Conservation (phyloP, 202 grass and related monocot genomes). For the Elaeis oleifera region DNA sequence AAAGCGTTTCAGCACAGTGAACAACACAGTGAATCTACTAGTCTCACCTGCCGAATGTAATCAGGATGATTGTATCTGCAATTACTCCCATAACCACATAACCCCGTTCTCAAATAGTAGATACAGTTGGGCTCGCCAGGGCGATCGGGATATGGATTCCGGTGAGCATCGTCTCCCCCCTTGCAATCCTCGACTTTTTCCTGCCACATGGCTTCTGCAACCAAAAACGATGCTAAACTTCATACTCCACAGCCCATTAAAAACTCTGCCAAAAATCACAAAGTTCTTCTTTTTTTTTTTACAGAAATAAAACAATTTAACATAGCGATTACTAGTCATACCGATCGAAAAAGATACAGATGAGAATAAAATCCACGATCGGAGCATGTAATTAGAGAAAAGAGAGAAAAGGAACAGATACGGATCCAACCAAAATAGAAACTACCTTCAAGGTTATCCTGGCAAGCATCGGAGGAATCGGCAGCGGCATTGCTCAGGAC, state of each 20-base stretch:
- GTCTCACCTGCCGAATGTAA: too few species aligned
- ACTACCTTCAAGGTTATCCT: conserved; percentile 16
- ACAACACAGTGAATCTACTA: too few species aligned
- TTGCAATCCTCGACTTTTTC: conserved; percentile 3
- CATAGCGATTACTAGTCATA: too few species aligned
- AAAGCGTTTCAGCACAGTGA: too few species aligned
- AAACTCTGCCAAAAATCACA: neutral
- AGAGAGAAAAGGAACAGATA: too few species aligned
- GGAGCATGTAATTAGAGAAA: too few species aligned
- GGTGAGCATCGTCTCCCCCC: neutral
- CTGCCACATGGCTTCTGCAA: conserved; percentile 12
- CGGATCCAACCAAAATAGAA: neutral
- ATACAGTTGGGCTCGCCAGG: conserved; percentile 15
- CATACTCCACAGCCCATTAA: neutral
- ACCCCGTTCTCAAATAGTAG: conserved; percentile 12
- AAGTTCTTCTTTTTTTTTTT: neutral
- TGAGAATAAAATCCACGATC: too few species aligned
- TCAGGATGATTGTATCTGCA: conserved; percentile 23
- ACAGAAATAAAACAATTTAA: too few species aligned
- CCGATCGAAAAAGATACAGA: too few species aligned
- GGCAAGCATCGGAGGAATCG: conserved; percentile 6
- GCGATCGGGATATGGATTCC: conserved; percentile 11
- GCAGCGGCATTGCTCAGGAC: conserved; percentile 3
- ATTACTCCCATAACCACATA: conserved; percentile 10
- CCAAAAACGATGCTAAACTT: neutral